Conservation (phyloP, 176 grass and related monocot species). For the Themeda triandra region DNA sequence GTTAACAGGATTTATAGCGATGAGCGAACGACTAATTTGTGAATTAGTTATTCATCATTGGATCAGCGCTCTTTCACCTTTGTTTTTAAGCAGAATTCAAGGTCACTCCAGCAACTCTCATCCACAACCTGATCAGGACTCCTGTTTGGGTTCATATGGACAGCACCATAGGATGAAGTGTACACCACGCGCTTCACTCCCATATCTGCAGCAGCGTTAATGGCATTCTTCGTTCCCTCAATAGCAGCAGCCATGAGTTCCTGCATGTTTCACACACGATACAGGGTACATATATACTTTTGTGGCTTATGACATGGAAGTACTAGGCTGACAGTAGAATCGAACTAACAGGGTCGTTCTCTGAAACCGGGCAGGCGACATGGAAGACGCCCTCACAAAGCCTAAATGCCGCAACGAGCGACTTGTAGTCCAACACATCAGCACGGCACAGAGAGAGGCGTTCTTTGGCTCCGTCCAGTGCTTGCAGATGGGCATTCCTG, state of each 20-base stretch:
- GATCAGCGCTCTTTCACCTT: neutral
- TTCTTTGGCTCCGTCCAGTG: constrained; percentile 31
- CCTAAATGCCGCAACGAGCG: constrained; percentile 16
- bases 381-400: constrained; percentile 59
- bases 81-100: constrained; percentile 2
- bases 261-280: neutral
- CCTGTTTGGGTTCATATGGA: constrained; percentile 22
- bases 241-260: neutral
- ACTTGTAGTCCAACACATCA: constrained; percentile 36
- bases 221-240: constrained; percentile 4
- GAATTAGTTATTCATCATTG: neutral
- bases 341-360: neutral
- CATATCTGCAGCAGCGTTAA: constrained; percentile 11
- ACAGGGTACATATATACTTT: too few species aligned
- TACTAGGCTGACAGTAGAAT: too few species aligned
- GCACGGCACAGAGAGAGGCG: constrained; percentile 43
- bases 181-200: constrained; percentile 16
- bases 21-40: neutral
- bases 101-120: constrained; percentile 35
- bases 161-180: constrained; percentile 22
- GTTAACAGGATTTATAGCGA: too few species aligned
- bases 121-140: constrained; percentile 19
- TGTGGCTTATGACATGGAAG: too few species aligned
- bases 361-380: constrained; percentile 39
- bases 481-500: constrained; percentile 46